A percentile compares a stretch with the other conserved stretches of the same genome.
These are phyloP conservation scores for Botrytis porri DNA, from an alignment of 2,329 filamentous ascomycete species.

Conservation along the genomic window DNA sequence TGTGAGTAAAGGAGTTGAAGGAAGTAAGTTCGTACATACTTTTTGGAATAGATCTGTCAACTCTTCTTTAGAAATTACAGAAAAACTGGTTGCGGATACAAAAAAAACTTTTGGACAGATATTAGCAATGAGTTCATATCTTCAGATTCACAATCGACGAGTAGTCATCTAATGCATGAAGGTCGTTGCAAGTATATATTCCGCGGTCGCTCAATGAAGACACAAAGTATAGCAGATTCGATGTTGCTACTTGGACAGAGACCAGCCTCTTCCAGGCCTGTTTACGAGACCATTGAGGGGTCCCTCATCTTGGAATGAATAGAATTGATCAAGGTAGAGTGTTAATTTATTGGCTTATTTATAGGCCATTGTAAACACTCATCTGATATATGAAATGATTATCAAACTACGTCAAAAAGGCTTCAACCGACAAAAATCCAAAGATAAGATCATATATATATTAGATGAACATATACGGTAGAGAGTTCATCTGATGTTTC, in stretches of 20 bases:
- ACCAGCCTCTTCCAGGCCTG: background rate
- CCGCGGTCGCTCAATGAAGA: too few species aligned
- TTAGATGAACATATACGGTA: background rate
- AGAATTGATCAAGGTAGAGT: background rate
- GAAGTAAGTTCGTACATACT: fast-evolving
- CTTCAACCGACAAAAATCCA: too few species aligned
- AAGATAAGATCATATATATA: background rate
- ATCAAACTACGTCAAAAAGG: background rate
- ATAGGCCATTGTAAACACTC: background rate
- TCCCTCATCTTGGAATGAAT: background rate
- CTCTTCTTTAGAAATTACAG: too few species aligned
- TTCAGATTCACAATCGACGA: too few species aligned
- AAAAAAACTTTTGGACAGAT: too few species aligned
- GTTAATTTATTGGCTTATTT: background rate
- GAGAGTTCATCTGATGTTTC: background rate
- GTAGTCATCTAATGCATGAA: too few species aligned
- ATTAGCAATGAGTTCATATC: too few species aligned
- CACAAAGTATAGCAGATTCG: too few species aligned
- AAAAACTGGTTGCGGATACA: too few species aligned
- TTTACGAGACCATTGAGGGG: background rate
- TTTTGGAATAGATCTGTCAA: background rate
- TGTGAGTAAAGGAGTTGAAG: background rate
- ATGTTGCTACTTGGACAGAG: background rate
- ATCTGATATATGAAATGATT: background rate
- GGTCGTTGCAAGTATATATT: too few species aligned